Evolutionary conservation across 305 asterid genomes (phyloP).

Genomic region (Fraxinus sp.): DNA sequence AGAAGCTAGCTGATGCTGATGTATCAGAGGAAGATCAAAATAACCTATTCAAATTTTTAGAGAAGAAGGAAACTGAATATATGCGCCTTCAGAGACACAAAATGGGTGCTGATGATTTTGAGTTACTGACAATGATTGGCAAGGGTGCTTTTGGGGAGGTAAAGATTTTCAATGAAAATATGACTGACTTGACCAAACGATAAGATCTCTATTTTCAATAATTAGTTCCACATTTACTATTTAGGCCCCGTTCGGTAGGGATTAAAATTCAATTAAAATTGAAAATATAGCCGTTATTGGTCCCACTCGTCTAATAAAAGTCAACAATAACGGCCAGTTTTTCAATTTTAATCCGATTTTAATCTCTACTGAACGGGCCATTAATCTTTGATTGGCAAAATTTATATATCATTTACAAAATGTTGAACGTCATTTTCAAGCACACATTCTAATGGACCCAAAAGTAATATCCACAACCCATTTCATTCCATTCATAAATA

Average conservation of each 20-base stretch:
- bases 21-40: constrained; percentile 97
- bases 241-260: too few relatives aligned
- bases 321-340: too few relatives aligned
- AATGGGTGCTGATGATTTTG: constrained; percentile 95
- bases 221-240: constrained; percentile 13
- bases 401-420: background rate
- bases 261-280: too few relatives aligned
- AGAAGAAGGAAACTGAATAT: constrained; percentile 96
- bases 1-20: constrained; percentile 95
- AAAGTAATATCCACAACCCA: background rate
- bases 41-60: constrained; percentile 79
- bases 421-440: background rate
- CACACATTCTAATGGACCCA: background rate
- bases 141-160: constrained; percentile 99
- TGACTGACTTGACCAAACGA: background rate
- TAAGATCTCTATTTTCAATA: background rate
- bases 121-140: constrained; percentile 92
- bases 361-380: too few relatives aligned
- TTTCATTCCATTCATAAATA: background rate
- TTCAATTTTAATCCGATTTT: too few relatives aligned
- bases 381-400: background rate
- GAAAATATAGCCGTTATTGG: too few relatives aligned
- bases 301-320: too few relatives aligned
- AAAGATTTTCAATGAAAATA: constrained; percentile 23
- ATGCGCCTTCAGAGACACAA: constrained; percentile 98